A percentile compares a stretch with the other conserved stretches of the same genome.
phyloP scores from a whole-genome alignment of 306 rosid species.

The Sophora flavescens region DNA sequence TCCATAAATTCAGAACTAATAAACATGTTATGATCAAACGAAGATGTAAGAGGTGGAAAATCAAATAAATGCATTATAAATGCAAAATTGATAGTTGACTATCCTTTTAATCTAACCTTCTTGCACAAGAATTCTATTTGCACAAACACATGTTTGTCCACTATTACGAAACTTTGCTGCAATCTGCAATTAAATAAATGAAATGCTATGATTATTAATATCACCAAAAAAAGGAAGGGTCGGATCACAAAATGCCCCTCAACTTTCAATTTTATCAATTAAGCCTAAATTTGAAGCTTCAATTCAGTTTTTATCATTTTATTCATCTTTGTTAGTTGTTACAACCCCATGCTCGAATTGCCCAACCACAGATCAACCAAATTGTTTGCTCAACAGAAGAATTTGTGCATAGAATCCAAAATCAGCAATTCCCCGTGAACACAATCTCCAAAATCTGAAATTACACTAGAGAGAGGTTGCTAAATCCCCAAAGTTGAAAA shows the following conservation, averaged over 20 bases:
- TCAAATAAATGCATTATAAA: constrained; percentile 42
- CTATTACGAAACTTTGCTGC: constrained; percentile 95
- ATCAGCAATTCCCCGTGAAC: too few species aligned
- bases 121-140: constrained; percentile 94
- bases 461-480: too few species aligned
- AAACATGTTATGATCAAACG: constrained; percentile 9
- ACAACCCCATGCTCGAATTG: constrained; percentile 17
- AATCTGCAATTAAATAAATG: constrained; percentile 60
- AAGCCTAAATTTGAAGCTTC: constrained; percentile 28
- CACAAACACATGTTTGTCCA: constrained; percentile 99
- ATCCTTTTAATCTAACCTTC: constrained; percentile 68
- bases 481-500: constrained; percentile 3
- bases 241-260: constrained; percentile 11
- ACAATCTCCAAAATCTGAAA: too few species aligned
- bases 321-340: not conserved
- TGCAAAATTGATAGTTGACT: constrained; percentile 21
- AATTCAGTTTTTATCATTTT: not conserved
- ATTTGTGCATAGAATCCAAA: constrained; percentile 8
- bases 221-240: constrained; percentile 4
- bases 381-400: constrained; percentile 27
- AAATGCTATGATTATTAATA: constrained; percentile 36
- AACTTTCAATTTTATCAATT: constrained; percentile 34
- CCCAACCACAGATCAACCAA: constrained; percentile 29
- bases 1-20: constrained; percentile 29
- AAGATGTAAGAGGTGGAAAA: constrained; percentile 34